A percentile compares a stretch with the other conserved stretches of the same genome.
Evolutionary conservation across 441 rosid genomes (phyloP).

Genomic region (Aquilaria agallochum): DNA sequence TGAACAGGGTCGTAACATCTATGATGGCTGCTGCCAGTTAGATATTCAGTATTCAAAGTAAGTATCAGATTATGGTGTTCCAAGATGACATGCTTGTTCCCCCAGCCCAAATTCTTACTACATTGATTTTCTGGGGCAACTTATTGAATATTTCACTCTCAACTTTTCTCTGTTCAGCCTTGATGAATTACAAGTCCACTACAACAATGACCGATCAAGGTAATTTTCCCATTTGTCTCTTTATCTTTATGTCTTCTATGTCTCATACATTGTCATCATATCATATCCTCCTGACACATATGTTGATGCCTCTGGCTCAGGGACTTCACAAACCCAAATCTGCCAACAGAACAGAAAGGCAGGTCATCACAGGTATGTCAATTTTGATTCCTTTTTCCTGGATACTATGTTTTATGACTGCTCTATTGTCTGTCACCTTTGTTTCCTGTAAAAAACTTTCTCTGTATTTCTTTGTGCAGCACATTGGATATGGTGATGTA

Average conservation of each 20-base stretch:
- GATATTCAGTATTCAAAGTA: slow-evolving; percentile 99
- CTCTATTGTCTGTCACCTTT: slow-evolving; percentile 5
- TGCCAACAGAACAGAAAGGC: slow-evolving; percentile 92
- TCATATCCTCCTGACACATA: slow-evolving; percentile 9
- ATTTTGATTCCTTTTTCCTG: slow-evolving; percentile 1
- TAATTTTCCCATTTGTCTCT: slow-evolving; percentile 19
- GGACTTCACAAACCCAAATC: slow-evolving; percentile 92
- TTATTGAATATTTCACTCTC: too few species aligned
- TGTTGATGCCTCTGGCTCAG: slow-evolving; percentile 27
- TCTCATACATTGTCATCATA: background rate
- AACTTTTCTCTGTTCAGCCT: slow-evolving; percentile 53
- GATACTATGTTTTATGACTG: background rate
- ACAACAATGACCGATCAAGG: slow-evolving; percentile 98
- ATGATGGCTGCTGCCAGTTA: slow-evolving; percentile 98
- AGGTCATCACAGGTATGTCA: slow-evolving; percentile 77
- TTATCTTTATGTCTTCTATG: slow-evolving; percentile 7
- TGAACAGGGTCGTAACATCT: slow-evolving; percentile 90
- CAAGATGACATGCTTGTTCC: too few species aligned
- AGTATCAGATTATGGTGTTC: slow-evolving; percentile 12
- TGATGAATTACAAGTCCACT: slow-evolving; percentile 98
- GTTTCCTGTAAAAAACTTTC: slow-evolving; percentile 15
- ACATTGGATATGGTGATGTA: slow-evolving; percentile 82
- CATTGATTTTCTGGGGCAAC: too few species aligned
- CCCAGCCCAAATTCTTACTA: too few species aligned
- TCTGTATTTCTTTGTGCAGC: slow-evolving; percentile 27